Evolutionary conservation across 345 rosid genomes (phyloP).

Genomic region (Eucalyptus pauciflora): DNA sequence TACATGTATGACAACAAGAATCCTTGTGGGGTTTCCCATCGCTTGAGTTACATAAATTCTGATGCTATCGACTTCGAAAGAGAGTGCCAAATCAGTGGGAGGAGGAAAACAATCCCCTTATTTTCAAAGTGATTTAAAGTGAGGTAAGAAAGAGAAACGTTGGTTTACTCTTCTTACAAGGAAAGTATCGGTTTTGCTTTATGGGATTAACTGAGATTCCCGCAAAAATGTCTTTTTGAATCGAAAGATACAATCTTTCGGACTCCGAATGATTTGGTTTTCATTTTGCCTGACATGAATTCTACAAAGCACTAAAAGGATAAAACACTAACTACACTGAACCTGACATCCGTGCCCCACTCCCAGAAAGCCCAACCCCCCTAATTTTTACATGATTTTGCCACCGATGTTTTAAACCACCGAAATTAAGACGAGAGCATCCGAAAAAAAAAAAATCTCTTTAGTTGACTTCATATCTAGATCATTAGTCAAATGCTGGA

Average conservation of each 20-base stretch:
- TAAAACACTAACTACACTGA: neutral
- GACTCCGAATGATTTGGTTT: neutral
- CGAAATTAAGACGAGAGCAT: neutral
- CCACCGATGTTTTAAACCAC: neutral
- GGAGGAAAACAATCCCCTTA: neutral
- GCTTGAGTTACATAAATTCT: neutral
- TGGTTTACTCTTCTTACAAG: constrained; percentile 1
- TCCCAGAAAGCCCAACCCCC: neutral
- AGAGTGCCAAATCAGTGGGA: constrained; percentile 11
- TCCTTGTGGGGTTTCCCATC: neutral
- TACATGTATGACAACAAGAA: neutral
- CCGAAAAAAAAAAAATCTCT: neutral
- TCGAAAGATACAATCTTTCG: neutral
- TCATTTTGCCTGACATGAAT: neutral
- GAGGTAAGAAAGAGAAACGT: neutral
- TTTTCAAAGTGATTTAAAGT: constrained; percentile 3
- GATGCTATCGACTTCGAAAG: neutral
- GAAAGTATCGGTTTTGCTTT: neutral
- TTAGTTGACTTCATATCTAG: neutral
- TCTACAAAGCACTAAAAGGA: neutral
- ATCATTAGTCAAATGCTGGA: neutral
- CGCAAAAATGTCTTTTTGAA: neutral
- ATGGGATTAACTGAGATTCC: neutral
- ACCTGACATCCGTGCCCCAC: neutral
- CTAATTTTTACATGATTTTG: neutral